A percentile compares a stretch with the other conserved stretches of the same genome.
phyloP scores from a whole-genome alignment of 257 asterid species.

The Scutellaria baicalensis region DNA sequence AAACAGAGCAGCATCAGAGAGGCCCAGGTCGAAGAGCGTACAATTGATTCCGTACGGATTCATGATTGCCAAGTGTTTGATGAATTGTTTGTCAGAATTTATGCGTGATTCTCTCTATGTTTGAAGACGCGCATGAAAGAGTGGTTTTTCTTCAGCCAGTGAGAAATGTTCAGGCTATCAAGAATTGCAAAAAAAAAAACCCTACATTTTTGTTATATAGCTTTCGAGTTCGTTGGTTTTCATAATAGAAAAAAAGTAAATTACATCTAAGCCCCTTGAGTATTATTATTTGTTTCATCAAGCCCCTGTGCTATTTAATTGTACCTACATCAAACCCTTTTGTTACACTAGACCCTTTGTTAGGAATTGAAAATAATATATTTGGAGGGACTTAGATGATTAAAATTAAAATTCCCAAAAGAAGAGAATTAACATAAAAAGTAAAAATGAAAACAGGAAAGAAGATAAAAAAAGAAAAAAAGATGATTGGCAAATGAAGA shows the following conservation, averaged over 20 bases:
- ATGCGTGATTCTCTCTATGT: background rate
- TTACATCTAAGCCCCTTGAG: no score
- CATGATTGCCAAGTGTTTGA: constrained; percentile 24
- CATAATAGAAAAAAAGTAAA: background rate
- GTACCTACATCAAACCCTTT: no score
- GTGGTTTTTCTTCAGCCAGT: background rate
- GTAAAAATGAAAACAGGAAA: background rate
- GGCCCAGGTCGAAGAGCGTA: constrained; percentile 43
- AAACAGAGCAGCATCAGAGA: constrained; percentile 37
- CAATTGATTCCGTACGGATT: constrained; percentile 40
- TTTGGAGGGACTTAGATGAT: background rate
- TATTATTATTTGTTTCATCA: no score
- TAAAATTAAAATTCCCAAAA: background rate
- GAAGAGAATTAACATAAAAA: background rate
- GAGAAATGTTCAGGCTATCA: background rate
- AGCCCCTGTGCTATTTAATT: no score
- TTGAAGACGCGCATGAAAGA: background rate
- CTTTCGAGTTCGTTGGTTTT: background rate
- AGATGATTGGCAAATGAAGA: background rate
- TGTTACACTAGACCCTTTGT: no score
- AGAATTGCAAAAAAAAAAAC: background rate
- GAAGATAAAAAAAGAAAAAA: background rate
- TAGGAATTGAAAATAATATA: background rate
- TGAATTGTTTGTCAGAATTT: constrained; percentile 2
- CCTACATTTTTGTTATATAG: background rate